phyloP scores from a whole-genome alignment of 2,329 filamentous ascomycete genomes.

The Tolypocladium album region DNA sequence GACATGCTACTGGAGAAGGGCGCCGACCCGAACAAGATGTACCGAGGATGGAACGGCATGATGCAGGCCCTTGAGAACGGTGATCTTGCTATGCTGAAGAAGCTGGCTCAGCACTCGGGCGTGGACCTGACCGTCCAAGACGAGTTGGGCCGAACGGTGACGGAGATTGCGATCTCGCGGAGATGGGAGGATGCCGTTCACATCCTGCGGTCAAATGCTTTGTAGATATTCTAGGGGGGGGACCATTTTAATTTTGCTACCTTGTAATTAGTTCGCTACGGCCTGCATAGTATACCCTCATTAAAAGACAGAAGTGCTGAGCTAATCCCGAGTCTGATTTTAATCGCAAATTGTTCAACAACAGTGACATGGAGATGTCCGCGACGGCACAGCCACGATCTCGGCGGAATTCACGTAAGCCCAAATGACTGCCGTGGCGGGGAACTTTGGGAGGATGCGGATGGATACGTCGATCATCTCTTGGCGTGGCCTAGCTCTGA shows the following conservation, averaged over 20 bases:
- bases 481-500: neutral
- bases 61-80: conserved; percentile 58
- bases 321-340: too few relatives aligned
- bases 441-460: neutral
- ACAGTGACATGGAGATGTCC: too few relatives aligned
- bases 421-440: neutral
- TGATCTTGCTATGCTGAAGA: conserved; percentile 39
- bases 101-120: conserved; percentile 37
- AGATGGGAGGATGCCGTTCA: conserved; percentile 47
- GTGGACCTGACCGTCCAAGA: conserved; percentile 42
- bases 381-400: neutral
- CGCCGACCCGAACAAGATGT: conserved; percentile 57
- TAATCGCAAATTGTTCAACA: neutral
- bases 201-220: conserved; percentile 31
- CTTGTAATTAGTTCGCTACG: neutral
- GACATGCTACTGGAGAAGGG: conserved; percentile 52
- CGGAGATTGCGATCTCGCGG: conserved; percentile 46
- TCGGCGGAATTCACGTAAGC: neutral
- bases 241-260: neutral
- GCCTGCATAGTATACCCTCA: neutral
- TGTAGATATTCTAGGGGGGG: neutral
- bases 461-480: neutral
- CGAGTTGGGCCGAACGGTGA: conserved; percentile 41
- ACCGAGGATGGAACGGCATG: conserved; percentile 55
- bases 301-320: neutral